Base-by-base conservation (phyloP, 345 rosid species). In the Toxicodendron radicans region DNA sequence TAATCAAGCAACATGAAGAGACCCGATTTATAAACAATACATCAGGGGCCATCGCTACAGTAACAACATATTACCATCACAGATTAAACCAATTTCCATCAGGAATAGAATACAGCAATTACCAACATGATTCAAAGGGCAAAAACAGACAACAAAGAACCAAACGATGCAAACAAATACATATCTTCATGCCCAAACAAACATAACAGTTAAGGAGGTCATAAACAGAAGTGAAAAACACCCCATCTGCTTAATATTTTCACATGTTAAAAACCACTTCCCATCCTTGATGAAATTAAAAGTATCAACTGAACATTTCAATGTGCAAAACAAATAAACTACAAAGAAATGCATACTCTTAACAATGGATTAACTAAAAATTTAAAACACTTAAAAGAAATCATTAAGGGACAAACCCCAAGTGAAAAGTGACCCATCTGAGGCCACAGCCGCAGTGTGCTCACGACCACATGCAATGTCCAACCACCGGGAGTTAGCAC, bases 371-470 rank as follows among this genome's bases (percentile, higher is more conserved):
- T 38, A 38, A 38, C 9, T 38, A 75, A 16, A 70, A 45, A 57
- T 46, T 51, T 0, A 1, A 51, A 62, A 75, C 10, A 8, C 20
- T 20, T 0, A 66, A 38, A 45, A 33, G 65, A 49, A n/a, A 35
- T 48, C 35, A 56, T 43, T 21, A 77, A 78, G 74, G 70, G 72
- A 70, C 81, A 70, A 56, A 95, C 97, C 99, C 98, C 99, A 91
- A 57, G 97, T 92, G 84, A 95, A 95, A 79, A 95, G 98, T 32
- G 97, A 87, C 59, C 98, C 99, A 83, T 95, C 98, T 8, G 98
- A 93, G 73, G 98, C 97, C 68, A 92, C 98, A 1, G 98, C 97
- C 0, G 98, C 94, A 0, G 99, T 93, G 67, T 95, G 98, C 80
- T 86, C 98, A 3, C 95, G 95, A 73, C 97, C 98, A 75, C 99